phyloP scores from a whole-genome alignment of 2,329 filamentous ascomycete species.

The Pestalotiopsis sp. region DNA sequence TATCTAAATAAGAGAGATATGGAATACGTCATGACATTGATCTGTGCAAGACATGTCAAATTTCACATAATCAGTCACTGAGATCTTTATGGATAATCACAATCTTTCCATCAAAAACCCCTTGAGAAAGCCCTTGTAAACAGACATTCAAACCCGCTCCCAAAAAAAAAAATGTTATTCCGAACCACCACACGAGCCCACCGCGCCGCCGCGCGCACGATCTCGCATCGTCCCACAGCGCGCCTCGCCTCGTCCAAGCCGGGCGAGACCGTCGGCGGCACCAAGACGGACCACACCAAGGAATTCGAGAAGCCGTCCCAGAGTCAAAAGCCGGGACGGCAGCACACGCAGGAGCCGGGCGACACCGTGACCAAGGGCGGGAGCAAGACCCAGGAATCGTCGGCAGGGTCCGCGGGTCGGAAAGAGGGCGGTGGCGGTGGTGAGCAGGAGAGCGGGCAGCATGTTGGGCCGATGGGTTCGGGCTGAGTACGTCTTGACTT shows the following conservation, averaged over 20 bases:
- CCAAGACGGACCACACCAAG: conserved; percentile 4
- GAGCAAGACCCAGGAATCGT: background rate
- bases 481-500: background rate
- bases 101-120: background rate
- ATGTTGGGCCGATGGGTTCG: background rate
- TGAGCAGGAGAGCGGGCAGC: background rate
- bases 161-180: background rate
- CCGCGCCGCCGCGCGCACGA: background rate
- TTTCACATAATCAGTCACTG: background rate
- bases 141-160: background rate
- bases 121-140: no score
- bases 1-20: background rate
- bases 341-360: background rate
- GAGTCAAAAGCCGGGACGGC: background rate
- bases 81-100: background rate
- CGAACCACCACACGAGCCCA: background rate
- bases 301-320: background rate
- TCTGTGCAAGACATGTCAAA: background rate
- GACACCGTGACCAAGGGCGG: background rate
- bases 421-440: background rate
- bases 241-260: background rate
- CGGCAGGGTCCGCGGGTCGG: background rate
- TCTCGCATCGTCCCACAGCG: background rate
- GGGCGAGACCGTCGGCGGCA: background rate
- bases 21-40: conserved; percentile 1